Percentiles rank a stretch among this genome's conserved stretches.
phyloP scores from a whole-genome alignment of 257 asterid species.

The Solanum pinnatisectum region DNA sequence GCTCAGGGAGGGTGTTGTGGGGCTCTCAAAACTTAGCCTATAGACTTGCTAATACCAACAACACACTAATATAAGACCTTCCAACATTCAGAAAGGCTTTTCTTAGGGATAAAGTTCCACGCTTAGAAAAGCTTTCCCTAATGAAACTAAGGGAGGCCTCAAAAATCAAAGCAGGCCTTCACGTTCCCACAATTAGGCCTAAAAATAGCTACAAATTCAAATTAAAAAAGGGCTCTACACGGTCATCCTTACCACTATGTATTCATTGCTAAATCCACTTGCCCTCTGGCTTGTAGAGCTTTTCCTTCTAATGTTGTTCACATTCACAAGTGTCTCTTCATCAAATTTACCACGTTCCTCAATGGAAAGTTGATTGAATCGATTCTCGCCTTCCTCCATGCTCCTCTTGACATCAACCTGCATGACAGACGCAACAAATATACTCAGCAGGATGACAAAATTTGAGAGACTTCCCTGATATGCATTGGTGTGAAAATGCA shows the following conservation, averaged over 20 bases:
- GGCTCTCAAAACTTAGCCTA: not conserved
- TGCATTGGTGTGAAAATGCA: not conserved
- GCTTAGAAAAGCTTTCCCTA: not conserved
- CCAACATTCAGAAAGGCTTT: not conserved
- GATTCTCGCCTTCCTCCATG: constrained; percentile 74
- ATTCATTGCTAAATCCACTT: constrained; percentile 78
- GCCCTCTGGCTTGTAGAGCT: constrained; percentile 42
- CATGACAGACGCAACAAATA: not conserved
- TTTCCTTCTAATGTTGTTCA: constrained; percentile 71
- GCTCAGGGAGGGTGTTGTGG: not conserved
- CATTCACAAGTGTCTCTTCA: constrained; percentile 92
- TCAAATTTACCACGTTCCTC: constrained; percentile 98
- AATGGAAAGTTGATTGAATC: constrained; percentile 72
- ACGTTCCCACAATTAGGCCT: not conserved
- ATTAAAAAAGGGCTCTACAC: not conserved
- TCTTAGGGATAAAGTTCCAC: not conserved
- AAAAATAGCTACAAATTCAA: not conserved
- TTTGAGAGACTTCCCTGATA: not conserved
- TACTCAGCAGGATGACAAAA: not conserved
- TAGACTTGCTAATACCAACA: not conserved
- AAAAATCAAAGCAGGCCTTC: not conserved
- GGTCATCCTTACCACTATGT: constrained; percentile 69
- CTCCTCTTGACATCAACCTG: constrained; percentile 72
- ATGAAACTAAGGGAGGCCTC: not conserved
- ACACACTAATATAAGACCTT: not conserved